These are phyloP conservation scores for Ulmus americana DNA, from an alignment of 331 rosid species.

Conservation along the genomic window DNA sequence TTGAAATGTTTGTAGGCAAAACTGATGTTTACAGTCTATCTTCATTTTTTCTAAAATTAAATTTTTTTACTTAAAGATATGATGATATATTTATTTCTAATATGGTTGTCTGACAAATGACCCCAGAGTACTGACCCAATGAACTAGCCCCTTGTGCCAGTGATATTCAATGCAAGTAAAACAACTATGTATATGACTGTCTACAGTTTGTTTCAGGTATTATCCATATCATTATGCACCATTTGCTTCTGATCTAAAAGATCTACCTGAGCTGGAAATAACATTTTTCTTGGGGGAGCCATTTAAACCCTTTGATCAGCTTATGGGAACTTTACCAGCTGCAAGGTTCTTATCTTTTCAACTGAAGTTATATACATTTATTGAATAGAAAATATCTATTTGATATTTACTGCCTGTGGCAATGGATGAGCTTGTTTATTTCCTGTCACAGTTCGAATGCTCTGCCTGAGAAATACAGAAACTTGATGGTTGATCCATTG, in stretches of 20 bases:
- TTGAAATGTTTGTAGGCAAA: neutral
- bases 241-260: constrained; percentile 91
- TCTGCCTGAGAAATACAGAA: constrained; percentile 73
- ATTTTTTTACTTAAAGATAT: no score
- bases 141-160: no score
- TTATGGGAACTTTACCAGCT: constrained; percentile 96
- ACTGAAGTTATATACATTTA: neutral
- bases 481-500: constrained; percentile 74
- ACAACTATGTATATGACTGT: constrained; percentile 5
- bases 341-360: constrained; percentile 50
- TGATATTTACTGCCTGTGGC: constrained; percentile 18
- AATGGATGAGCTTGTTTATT: constrained; percentile 21
- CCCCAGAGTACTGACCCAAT: no score
- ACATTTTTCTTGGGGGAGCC: constrained; percentile 83
- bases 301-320: constrained; percentile 95
- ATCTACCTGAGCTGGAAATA: constrained; percentile 71
- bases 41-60: no score
- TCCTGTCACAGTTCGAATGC: constrained; percentile 70
- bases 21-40: no score
- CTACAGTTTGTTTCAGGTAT: constrained; percentile 56
- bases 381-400: neutral
- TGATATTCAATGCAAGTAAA: no score
- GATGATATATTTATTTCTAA: no score
- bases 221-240: constrained; percentile 98
- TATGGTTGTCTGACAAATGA: no score